phyloP scores from a whole-genome alignment of 257 asterid genomes.

The Solanum appendiculatum region DNA sequence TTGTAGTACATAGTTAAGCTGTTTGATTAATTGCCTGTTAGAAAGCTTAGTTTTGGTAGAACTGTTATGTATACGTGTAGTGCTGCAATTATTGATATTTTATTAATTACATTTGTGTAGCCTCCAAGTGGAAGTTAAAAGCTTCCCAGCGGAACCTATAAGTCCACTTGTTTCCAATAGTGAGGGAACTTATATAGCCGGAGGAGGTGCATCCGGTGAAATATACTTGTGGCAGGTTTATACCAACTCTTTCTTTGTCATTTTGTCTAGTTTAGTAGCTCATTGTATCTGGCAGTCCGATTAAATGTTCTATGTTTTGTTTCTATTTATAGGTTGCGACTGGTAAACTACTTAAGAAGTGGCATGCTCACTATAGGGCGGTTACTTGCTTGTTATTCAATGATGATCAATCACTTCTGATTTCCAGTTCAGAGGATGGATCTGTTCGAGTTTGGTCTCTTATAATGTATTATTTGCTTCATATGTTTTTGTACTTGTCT shows the following conservation, averaged over 20 bases:
- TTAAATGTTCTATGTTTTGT: neutral
- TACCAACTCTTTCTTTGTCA: neutral
- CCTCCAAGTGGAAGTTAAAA: constrained; percentile 84
- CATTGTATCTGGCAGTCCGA: neutral
- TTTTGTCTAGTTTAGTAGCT: neutral
- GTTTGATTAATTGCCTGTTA: constrained; percentile 17
- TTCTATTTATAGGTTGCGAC: constrained; percentile 48
- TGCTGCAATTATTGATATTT: neutral
- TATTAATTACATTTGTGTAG: constrained; percentile 21
- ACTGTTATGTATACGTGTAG: neutral
- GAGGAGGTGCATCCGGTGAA: constrained; percentile 80
- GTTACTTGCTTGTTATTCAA: constrained; percentile 67
- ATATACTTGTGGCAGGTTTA: constrained; percentile 91
- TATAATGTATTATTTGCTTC: constrained; percentile 36
- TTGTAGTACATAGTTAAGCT: neutral
- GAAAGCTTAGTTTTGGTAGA: neutral
- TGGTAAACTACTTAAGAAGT: constrained; percentile 76
- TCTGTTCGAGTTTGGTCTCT: constrained; percentile 95
- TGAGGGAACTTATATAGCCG: constrained; percentile 71
- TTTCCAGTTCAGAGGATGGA: constrained; percentile 94
- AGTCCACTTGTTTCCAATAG: constrained; percentile 53
- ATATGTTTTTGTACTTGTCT: neutral
- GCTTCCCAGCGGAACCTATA: constrained; percentile 74
- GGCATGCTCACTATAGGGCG: constrained; percentile 90
- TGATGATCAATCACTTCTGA: constrained; percentile 81